Evolutionary conservation across 1,139 yeast genomes (phyloP), one percentile per base, ranked within the genome.

Genomic region (Suhomyces coccinellae): DNA sequence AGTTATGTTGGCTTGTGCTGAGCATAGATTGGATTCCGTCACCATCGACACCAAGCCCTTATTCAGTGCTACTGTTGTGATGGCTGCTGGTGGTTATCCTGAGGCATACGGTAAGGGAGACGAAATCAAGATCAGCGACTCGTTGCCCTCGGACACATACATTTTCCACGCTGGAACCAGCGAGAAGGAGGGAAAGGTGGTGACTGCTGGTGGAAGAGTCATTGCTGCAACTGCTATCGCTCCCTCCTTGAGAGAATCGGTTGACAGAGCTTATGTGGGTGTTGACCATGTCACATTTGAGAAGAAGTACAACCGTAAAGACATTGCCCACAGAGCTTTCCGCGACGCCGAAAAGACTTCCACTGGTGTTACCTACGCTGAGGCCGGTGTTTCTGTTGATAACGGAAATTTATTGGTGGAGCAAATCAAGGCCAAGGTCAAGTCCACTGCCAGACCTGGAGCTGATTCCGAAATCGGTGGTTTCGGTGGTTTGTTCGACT

Each of bases 391-490:
- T 36, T 89, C 97, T 39, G 97, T 95, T 41, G 99, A 93, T 62
- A 86, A 87, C 53, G 99, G 99, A 56, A 93, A 93, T 68, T 66
- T 77, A 57, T 80, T 95, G 51, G 98, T 95, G 37, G 91, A 91
- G 63, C 83, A 84, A 58, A 95, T 95, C 67, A 95, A 95, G 70
- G 81, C 84, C 43, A 82, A 85, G 67, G 99, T 95, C 42, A 88
- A 87, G 67, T 85, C 96, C n/a, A 95, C 99, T 16, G 84, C 87
- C 36, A 85, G 99, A 68, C 77, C 95, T 29, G 99, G 99, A 58
- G 95, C 99, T 37, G 97, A 93, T 62, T 89, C 98, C 16, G 97
- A 90, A 56, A 93, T 95, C 57, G 99, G 99, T 63, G 99, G 99
- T 4, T 95, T 95, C 61, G 99, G 99, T 53, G 99, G 99, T 53